phyloP scores from a whole-genome alignment of 2,329 filamentous ascomycete genomes.

The Rasamsonia emersonii region DNA sequence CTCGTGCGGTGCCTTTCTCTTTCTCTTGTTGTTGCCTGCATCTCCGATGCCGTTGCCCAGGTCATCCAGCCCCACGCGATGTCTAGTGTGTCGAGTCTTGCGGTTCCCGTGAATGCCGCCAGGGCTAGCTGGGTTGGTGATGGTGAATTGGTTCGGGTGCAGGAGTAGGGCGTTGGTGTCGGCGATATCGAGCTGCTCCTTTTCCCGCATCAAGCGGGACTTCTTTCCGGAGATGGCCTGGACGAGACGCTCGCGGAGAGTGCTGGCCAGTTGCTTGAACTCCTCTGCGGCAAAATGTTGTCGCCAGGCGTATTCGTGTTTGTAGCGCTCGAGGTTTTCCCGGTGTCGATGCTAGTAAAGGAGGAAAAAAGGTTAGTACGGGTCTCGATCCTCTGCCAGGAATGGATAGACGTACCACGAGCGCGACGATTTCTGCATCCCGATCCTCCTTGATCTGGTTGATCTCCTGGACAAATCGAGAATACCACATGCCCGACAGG shows the following conservation, averaged over 20 bases:
- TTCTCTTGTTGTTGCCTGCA: constrained; percentile 46
- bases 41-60: constrained; percentile 38
- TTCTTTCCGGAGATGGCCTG: constrained; percentile 50
- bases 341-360: constrained; percentile 47
- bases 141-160: constrained; percentile 58
- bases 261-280: constrained; percentile 49
- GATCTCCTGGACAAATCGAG: constrained; percentile 74
- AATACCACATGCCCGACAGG: constrained; percentile 69
- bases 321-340: constrained; percentile 46
- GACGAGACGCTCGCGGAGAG: constrained; percentile 53
- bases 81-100: constrained; percentile 55
- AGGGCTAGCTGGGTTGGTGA: constrained; percentile 55
- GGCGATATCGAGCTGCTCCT: constrained; percentile 58
- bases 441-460: constrained; percentile 82
- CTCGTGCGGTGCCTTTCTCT: constrained; percentile 49
- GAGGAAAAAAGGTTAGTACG: background rate
- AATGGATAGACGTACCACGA: constrained; percentile 56
- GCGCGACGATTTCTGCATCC: constrained; percentile 71
- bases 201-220: constrained; percentile 52
- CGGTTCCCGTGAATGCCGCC: constrained; percentile 52
- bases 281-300: constrained; percentile 56
- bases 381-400: background rate
- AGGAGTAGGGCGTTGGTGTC: constrained; percentile 58
- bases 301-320: constrained; percentile 50
- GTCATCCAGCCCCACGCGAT: constrained; percentile 47